phyloP scores from a whole-genome alignment of 1,139 yeast genomes.

The Debaryomyces nepalensis region DNA sequence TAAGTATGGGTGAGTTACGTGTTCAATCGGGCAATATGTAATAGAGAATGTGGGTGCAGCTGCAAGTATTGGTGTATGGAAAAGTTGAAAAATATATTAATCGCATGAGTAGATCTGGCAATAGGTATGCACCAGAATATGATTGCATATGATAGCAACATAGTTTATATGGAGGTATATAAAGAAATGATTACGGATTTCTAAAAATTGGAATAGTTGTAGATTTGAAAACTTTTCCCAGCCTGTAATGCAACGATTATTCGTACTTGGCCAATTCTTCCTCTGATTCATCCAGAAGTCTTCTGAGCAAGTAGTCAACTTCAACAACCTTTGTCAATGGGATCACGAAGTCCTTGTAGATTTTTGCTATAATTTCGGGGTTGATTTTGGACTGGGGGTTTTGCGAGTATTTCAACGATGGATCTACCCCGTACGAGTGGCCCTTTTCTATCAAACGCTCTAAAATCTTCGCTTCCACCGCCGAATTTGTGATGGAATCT shows the following conservation, averaged over 20 bases:
- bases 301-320: conserved; percentile 81
- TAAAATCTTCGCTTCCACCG: conserved; percentile 83
- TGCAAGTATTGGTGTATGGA: not conserved
- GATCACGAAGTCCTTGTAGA: conserved; percentile 86
- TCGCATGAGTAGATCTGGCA: not conserved
- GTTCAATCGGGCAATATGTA: not conserved
- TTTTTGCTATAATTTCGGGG: conserved; percentile 77
- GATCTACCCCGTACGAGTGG: conserved; percentile 85
- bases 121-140: conserved; percentile 1
- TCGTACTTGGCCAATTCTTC: conserved; percentile 12
- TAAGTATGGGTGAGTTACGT: not conserved
- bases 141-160: too few relatives aligned
- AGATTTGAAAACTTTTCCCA: not conserved
- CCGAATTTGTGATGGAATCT: conserved; percentile 79
- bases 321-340: conserved; percentile 96
- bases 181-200: not conserved
- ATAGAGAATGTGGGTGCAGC: not conserved
- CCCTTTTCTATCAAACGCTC: conserved; percentile 81
- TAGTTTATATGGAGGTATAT: not conserved
- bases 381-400: conserved; percentile 76
- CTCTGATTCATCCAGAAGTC: conserved; percentile 65
- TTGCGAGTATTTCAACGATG: conserved; percentile 71
- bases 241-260: too few relatives aligned
- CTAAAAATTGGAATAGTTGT: not conserved
- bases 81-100: not conserved